These are phyloP conservation scores for Ophiorrhiza pumila DNA, from an alignment of 257 asterid genomes.

Conservation along the genomic window DNA sequence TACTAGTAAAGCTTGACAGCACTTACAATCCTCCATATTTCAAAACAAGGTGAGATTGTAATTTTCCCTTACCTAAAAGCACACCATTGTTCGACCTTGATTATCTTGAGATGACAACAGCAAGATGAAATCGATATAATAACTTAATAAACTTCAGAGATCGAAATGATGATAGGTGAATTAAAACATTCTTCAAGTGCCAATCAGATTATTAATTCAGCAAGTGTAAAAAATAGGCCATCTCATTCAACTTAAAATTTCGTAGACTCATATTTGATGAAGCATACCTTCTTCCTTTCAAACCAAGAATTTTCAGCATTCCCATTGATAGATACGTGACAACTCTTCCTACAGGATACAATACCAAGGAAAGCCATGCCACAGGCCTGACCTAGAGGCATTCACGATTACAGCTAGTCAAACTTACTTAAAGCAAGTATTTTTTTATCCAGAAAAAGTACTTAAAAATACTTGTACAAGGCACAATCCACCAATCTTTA, in stretches of 20 bases:
- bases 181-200: background rate
- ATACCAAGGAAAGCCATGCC: conserved; percentile 92
- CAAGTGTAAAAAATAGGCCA: background rate
- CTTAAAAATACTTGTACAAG: background rate
- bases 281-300: conserved; percentile 87
- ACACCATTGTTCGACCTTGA: background rate
- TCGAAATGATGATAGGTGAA: background rate
- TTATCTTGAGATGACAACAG: background rate
- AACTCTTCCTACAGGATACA: conserved; percentile 96
- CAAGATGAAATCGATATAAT: background rate
- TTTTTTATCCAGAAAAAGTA: background rate
- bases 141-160: background rate
- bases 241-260: background rate
- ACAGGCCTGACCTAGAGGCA: conserved; percentile 94
- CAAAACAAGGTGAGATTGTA: background rate
- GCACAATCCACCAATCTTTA: background rate
- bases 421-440: conserved; percentile 16
- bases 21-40: no score
- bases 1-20: background rate
- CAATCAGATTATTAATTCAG: background rate
- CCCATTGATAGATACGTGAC: conserved; percentile 98
- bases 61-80: background rate
- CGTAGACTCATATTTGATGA: background rate
- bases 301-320: conserved; percentile 88
- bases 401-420: conserved; percentile 29